phyloP scores from a whole-genome alignment of 2,329 filamentous ascomycete species.

The Malbranchea zuffiana region DNA sequence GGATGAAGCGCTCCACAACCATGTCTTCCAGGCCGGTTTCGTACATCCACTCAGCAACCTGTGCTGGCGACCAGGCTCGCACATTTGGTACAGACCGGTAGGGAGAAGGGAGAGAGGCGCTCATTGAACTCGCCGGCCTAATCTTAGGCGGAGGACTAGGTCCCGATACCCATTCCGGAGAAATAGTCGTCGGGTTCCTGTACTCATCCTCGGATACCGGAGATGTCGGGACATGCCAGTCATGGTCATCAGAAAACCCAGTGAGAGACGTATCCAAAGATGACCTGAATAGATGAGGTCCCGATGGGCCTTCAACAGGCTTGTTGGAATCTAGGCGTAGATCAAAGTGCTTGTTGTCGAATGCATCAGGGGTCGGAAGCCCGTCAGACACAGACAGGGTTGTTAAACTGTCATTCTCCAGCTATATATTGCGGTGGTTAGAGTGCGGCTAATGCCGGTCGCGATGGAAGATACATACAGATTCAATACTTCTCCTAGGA shows the following conservation, averaged over 20 bases:
- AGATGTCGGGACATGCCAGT: conserved; percentile 13
- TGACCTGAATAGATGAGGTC: conserved; percentile 80
- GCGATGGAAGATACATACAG: conserved; percentile 15
- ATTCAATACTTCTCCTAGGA: conserved; percentile 46
- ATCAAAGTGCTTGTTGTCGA: conserved; percentile 49
- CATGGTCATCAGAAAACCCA: conserved; percentile 12
- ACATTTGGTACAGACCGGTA: conserved; percentile 23
- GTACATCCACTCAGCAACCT: conserved; percentile 61
- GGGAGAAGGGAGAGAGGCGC: conserved; percentile 19
- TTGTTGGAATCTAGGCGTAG: conserved; percentile 45
- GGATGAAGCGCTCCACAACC: conserved; percentile 72
- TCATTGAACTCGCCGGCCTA: conserved; percentile 10
- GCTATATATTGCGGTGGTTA: conserved; percentile 13
- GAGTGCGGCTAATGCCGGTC: background rate
- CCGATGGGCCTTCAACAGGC: conserved; percentile 67
- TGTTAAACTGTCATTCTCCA: conserved; percentile 57
- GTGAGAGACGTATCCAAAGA: conserved; percentile 23
- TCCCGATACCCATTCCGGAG: conserved; percentile 42
- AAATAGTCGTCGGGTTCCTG: conserved; percentile 6
- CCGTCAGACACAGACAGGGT: conserved; percentile 84
- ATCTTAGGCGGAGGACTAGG: conserved; percentile 21
- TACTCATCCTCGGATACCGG: conserved; percentile 14
- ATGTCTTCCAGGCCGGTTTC: conserved; percentile 66
- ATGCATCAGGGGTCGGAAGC: conserved; percentile 62
- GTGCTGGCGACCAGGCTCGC: conserved; percentile 23